Evolutionary conservation across 306 rosid genomes (phyloP), one percentile per base, ranked within the genome.

Genomic region (Vigna trinervia): DNA sequence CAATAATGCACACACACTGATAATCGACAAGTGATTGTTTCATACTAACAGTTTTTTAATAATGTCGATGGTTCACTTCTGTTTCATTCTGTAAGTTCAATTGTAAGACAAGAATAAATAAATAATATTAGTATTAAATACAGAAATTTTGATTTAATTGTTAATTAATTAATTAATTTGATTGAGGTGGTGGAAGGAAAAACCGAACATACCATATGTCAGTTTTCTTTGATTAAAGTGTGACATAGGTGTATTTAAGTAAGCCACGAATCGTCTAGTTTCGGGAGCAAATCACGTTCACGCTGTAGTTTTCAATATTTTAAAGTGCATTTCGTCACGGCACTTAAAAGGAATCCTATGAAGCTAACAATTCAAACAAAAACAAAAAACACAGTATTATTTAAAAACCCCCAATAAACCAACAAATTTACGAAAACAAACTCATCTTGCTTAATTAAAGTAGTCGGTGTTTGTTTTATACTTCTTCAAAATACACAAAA

Each of bases 281-380:
- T 65, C 12, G 6, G 60, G 53, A 66, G 48, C 59, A 61, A 39
- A 71, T 79, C 83, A 71, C 78, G 74, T 52, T 52, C 61, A 8
- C 56, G 50, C 58, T 63, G 28, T 39, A 13, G 81, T 51, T 81
- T 81, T 81, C 78, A 81, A 26, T 43, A 2, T 75, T 45, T 19
- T 12, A 76, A 50, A 53, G 0, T 4, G 12, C 57, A 26, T 41
- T 22, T 82, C 6, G 51, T 53, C 75, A 64, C 75, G 23, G 64
- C 65, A 64, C 5, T 77, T 17, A 64, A 71, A 61, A 64, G 79
- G 82, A 77, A 77, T 82, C 85, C 85, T 14, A 77, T 76, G 85
- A 71, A 66, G 34, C 63, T 32, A 32, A 23, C 69, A 65, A 65
- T 23, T 11, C 34, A 69, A 59, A 41, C 12, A 41, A 41, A 41